Evolutionary conservation across 108 stramenopile species (phyloP).

Genomic region (Cyclotella atomus): DNA sequence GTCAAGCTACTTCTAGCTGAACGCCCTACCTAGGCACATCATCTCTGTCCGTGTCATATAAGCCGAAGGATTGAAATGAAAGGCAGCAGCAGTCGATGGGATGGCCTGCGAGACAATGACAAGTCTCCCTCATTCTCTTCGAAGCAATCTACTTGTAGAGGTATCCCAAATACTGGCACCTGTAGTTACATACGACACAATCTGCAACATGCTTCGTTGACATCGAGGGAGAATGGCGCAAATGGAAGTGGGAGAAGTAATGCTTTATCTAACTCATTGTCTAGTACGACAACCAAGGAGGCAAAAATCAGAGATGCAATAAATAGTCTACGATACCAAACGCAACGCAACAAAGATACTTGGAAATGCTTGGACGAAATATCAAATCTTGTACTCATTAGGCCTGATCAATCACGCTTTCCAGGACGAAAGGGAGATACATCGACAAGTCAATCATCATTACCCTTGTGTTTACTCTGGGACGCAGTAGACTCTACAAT

Average conservation of each 20-base stretch:
- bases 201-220: no score
- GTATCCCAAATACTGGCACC: background rate
- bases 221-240: background rate
- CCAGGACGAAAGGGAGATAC: background rate
- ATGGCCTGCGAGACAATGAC: background rate
- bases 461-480: constrained; percentile 25
- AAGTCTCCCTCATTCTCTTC: background rate
- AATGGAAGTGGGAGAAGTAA: background rate
- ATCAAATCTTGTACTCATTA: background rate
- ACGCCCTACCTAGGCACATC: no score
- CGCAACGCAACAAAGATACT: background rate
- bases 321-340: background rate
- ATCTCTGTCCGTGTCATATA: no score
- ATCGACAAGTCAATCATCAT: no score
- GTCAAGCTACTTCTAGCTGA: no score
- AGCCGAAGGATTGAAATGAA: constrained; percentile 15
- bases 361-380: background rate
- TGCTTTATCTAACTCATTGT: background rate
- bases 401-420: background rate
- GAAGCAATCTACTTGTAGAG: background rate
- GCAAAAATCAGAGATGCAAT: background rate
- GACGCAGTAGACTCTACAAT: constrained; percentile 28
- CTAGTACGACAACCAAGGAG: background rate
- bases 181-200: background rate
- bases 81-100: constrained; percentile 21